Evolutionary conservation across 306 rosid genomes (phyloP).

Genomic region (Fragaria nilgerrensis): DNA sequence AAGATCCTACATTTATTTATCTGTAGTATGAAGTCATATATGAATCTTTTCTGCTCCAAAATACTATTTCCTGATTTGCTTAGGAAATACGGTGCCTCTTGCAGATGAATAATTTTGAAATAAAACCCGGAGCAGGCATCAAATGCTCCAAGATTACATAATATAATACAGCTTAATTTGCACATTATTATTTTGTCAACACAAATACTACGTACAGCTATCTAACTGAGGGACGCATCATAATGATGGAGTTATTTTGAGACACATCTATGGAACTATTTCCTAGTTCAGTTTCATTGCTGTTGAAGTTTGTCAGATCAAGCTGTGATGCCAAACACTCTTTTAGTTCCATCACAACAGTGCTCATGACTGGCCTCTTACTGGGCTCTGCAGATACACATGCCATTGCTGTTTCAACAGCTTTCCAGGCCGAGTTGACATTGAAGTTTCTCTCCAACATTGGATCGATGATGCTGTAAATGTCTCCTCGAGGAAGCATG

Average conservation of each 20-base stretch:
- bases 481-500: slow-evolving; percentile 10
- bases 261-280: neutral
- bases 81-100: no score
- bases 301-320: neutral
- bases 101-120: no score
- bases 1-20: no score
- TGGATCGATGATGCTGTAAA: slow-evolving; percentile 21
- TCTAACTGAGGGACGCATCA: neutral
- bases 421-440: slow-evolving; percentile 31
- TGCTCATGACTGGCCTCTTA: slow-evolving; percentile 27
- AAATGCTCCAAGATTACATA: no score
- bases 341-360: slow-evolving; percentile 20
- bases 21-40: no score
- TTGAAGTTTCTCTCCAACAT: slow-evolving; percentile 18
- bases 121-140: no score
- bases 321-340: slow-evolving; percentile 25
- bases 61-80: no score
- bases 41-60: no score
- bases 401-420: slow-evolving; percentile 30
- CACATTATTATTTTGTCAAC: neutral
- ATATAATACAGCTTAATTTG: no score
- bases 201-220: neutral
- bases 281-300: neutral
- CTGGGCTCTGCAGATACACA: neutral
- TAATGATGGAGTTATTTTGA: neutral